Percentiles rank a stretch among this genome's conserved stretches.
phyloP scores from a whole-genome alignment of 2,329 filamentous ascomycete species.

The Diaporthe vaccinii region DNA sequence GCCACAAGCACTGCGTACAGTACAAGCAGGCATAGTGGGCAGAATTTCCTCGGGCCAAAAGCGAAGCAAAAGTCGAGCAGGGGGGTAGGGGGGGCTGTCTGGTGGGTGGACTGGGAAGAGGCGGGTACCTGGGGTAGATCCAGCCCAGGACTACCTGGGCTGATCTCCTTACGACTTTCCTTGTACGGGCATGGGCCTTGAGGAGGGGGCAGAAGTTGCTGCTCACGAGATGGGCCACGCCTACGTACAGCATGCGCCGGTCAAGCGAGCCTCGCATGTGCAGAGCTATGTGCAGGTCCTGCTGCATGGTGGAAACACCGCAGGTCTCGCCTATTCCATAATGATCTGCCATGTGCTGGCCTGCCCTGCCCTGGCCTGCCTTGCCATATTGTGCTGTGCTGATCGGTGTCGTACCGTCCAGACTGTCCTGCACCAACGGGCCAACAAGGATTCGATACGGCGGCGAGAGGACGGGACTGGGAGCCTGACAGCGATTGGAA shows the following conservation, averaged over 20 bases:
- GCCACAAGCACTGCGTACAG: slow-evolving; percentile 7
- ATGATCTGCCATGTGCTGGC: neutral
- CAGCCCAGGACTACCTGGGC: slow-evolving; percentile 37
- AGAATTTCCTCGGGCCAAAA: slow-evolving; percentile 3
- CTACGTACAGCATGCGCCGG: slow-evolving; percentile 12
- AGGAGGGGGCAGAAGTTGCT: slow-evolving; percentile 32
- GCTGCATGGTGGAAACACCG: slow-evolving; percentile 21
- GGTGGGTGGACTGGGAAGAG: neutral
- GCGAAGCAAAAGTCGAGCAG: slow-evolving; percentile 27
- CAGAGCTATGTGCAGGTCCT: slow-evolving; percentile 7
- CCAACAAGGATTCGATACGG: neutral
- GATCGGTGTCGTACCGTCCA: neutral
- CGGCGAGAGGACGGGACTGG: neutral
- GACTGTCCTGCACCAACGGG: neutral
- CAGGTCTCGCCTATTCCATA: slow-evolving; percentile 26
- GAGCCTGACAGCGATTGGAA: slow-evolving; percentile 16
- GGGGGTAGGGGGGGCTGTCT: neutral
- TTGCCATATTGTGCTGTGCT: neutral
- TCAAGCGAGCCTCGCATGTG: slow-evolving; percentile 30
- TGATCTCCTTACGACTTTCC: slow-evolving; percentile 25
- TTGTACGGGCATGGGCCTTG: neutral
- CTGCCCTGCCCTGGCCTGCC: neutral
- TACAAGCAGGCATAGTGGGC: slow-evolving; percentile 18
- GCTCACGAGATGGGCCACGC: slow-evolving; percentile 37
- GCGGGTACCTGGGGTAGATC: slow-evolving; percentile 32